A percentile compares a stretch with the other conserved stretches of the same genome.
Conservation (phyloP, 768 basidiomycete species). For the Termitomyces sp. region DNA sequence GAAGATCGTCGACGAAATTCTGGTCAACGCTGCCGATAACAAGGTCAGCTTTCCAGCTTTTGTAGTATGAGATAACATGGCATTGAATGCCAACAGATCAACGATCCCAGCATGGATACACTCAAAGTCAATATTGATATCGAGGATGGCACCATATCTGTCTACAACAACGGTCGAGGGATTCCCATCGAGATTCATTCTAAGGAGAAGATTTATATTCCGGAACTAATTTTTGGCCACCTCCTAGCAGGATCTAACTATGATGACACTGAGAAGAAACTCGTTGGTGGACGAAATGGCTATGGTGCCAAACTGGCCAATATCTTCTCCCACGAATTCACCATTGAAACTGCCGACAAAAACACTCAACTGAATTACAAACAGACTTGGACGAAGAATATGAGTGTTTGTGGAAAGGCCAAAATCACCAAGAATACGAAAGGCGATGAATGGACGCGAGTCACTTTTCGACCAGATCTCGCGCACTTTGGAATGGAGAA, state of each 20-base stretch:
- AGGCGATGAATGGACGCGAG: constrained; percentile 86
- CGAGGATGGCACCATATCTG: constrained; percentile 81
- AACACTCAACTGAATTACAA: constrained; percentile 84
- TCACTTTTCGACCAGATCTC: constrained; percentile 92
- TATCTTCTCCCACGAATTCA: constrained; percentile 96
- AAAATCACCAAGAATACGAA: constrained; percentile 91
- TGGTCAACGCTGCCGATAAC: constrained; percentile 99
- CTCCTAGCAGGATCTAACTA: constrained; percentile 94
- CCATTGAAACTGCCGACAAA: constrained; percentile 92
- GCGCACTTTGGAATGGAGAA: constrained; percentile 84
- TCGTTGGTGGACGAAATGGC: constrained; percentile 97
- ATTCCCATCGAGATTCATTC: constrained; percentile 97
- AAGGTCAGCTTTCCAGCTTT: constrained; percentile 53
- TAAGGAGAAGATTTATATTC: constrained; percentile 91
- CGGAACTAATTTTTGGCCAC: constrained; percentile 95
- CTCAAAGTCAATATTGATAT: constrained; percentile 85
- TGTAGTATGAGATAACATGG: background rate
- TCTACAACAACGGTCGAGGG: constrained; percentile 92
- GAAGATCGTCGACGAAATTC: constrained; percentile 99
- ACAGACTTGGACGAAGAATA: constrained; percentile 92
- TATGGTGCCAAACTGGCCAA: constrained; percentile 98
- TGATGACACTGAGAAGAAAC: constrained; percentile 97
- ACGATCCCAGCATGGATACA: constrained; percentile 86
- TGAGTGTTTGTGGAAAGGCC: constrained; percentile 79
- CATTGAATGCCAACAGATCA: constrained; percentile 52